These are phyloP conservation scores for Aureobasidium musti DNA, from an alignment of 2,329 filamentous ascomycete species.

Conservation along the genomic window DNA sequence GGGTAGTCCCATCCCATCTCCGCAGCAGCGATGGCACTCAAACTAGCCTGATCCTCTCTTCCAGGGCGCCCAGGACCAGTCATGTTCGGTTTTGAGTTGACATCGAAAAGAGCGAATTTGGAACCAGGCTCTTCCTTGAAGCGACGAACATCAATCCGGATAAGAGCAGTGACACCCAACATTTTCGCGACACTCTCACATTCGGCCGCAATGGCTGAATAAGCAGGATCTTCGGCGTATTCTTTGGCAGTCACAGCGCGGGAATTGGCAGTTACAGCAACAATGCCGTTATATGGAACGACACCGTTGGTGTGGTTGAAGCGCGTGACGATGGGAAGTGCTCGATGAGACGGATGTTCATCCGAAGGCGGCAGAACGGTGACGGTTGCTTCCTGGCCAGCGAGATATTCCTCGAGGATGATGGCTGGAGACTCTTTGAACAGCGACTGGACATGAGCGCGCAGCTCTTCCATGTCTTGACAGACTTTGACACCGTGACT, in stretches of 20 bases:
- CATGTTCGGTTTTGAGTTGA: slow-evolving; percentile 58
- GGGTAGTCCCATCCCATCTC: slow-evolving; percentile 50
- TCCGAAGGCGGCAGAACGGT: slow-evolving; percentile 54
- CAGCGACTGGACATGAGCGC: slow-evolving; percentile 42
- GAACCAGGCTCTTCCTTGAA: slow-evolving; percentile 38
- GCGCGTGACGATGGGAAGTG: slow-evolving; percentile 50
- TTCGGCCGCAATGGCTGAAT: slow-evolving; percentile 42
- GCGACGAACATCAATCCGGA: slow-evolving; percentile 52
- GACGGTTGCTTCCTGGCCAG: slow-evolving; percentile 54
- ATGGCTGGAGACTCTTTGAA: slow-evolving; percentile 44
- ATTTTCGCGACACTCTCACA: slow-evolving; percentile 47
- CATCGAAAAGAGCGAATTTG: slow-evolving; percentile 53
- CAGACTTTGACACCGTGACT: slow-evolving; percentile 56
- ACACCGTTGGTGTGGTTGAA: slow-evolving; percentile 54
- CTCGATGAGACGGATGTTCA: slow-evolving; percentile 44
- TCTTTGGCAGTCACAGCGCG: slow-evolving; percentile 41
- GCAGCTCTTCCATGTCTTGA: slow-evolving; percentile 38
- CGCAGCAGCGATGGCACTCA: slow-evolving; percentile 50
- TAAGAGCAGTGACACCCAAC: slow-evolving; percentile 48
- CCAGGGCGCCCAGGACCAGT: slow-evolving; percentile 53
- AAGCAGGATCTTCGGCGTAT: slow-evolving; percentile 40
- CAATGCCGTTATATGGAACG: slow-evolving; percentile 53
- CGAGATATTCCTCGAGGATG: slow-evolving; percentile 54
- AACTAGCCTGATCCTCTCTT: slow-evolving; percentile 52
- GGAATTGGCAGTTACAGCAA: slow-evolving; percentile 41